These are phyloP conservation scores for Hypoxylon sp. DNA, from an alignment of 2,329 filamentous ascomycete genomes.

Conservation along the genomic window DNA sequence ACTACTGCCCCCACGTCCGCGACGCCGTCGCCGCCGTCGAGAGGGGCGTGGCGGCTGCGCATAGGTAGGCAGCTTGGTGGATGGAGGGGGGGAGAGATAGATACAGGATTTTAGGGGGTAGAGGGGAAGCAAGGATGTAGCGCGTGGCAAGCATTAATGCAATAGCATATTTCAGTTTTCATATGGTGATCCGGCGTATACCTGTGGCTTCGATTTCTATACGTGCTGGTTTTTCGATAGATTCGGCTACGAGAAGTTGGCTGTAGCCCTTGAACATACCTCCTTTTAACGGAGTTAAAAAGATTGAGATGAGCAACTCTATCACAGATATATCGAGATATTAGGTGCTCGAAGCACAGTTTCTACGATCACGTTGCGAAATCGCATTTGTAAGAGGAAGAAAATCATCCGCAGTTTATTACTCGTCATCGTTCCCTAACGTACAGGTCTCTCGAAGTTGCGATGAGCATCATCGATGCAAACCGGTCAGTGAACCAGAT, in stretches of 20 bases:
- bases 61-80: slow-evolving; percentile 18
- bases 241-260: neutral
- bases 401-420: neutral
- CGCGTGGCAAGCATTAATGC: neutral
- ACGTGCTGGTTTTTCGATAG: neutral
- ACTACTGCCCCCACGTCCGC: slow-evolving; percentile 87
- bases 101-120: neutral
- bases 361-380: neutral
- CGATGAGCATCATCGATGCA: neutral
- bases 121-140: no score
- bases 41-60: slow-evolving; percentile 65
- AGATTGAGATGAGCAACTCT: no score
- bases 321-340: neutral
- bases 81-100: neutral
- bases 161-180: neutral
- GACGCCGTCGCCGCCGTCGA: slow-evolving; percentile 76
- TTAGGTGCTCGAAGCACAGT: neutral
- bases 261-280: no score
- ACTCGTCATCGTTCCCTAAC: neutral
- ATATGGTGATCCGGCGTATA: neutral
- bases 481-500: neutral
- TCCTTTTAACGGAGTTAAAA: no score
- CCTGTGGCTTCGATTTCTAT: neutral
- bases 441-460: neutral
- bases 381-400: neutral